phyloP scores from a whole-genome alignment of 176 grass and related monocot species.

The Carex pumila region DNA sequence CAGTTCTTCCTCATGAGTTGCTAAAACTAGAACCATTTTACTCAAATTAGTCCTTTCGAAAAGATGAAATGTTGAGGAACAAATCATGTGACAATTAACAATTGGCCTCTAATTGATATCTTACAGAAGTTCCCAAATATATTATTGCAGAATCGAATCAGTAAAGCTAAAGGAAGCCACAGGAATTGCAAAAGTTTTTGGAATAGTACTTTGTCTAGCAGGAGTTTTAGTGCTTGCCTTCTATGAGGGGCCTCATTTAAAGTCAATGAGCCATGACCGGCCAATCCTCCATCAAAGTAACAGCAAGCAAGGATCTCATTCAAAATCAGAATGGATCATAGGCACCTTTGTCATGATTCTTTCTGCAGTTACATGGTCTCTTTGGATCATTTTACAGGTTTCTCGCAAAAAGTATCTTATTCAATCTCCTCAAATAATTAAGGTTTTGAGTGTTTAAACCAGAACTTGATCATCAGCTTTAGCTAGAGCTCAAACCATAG shows the following conservation, averaged over 20 bases:
- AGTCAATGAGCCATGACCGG: conserved; percentile 26
- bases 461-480: neutral
- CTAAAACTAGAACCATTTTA: neutral
- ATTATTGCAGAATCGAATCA: conserved; percentile 27
- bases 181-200: conserved; percentile 35
- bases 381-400: conserved; percentile 66
- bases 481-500: neutral
- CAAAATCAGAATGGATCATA: conserved; percentile 49
- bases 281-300: neutral
- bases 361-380: conserved; percentile 36
- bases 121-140: neutral
- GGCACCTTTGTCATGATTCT: conserved; percentile 51
- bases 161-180: conserved; percentile 26
- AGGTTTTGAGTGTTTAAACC: neutral
- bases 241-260: conserved; percentile 47
- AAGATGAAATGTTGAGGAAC: neutral
- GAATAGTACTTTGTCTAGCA: conserved; percentile 36
- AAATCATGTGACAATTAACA: neutral
- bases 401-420: neutral
- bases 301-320: neutral
- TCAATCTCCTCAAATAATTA: neutral
- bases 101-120: neutral
- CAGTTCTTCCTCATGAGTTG: neutral
- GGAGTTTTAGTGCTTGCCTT: conserved; percentile 48
- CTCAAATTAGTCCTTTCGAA: neutral